phyloP scores from a whole-genome alignment of 192 early-diverging fungal species.

The Umbelopsis sp. region DNA sequence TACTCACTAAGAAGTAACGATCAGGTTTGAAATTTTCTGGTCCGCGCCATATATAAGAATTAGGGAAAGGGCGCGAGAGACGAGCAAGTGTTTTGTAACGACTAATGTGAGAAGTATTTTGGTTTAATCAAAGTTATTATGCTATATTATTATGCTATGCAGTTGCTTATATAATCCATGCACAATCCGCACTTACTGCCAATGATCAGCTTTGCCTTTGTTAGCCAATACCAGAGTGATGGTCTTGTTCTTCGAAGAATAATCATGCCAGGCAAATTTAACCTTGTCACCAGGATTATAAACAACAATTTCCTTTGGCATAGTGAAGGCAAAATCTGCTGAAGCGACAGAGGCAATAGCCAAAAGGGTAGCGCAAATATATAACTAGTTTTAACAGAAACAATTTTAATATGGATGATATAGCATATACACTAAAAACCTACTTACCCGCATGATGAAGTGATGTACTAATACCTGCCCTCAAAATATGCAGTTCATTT shows the following conservation, averaged over 20 bases:
- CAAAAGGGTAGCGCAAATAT: not conserved
- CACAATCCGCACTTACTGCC: not conserved
- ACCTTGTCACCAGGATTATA: not conserved
- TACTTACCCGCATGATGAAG: too few relatives aligned
- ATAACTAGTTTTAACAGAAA: not conserved
- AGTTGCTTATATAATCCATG: not conserved
- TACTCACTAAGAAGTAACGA: not conserved
- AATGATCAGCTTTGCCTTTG: slow-evolving; percentile 11
- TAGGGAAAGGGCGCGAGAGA: not conserved
- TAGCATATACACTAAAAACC: too few relatives aligned
- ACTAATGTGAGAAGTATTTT: not conserved
- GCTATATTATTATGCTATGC: too few relatives aligned
- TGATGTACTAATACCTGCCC: too few relatives aligned
- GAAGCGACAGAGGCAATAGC: not conserved
- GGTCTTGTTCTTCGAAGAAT: slow-evolving; percentile 1
- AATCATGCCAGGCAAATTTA: slow-evolving; percentile 13
- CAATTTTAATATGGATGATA: too few relatives aligned
- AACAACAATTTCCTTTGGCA: not conserved
- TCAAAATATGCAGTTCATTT: too few relatives aligned
- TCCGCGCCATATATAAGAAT: not conserved
- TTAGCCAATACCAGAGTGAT: slow-evolving; percentile 5
- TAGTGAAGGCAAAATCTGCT: slow-evolving; percentile 1
- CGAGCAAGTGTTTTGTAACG: not conserved
- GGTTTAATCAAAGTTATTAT: too few relatives aligned
- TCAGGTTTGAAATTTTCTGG: not conserved